Evolutionary conservation across 108 stramenopile species (phyloP), one percentile per base, ranked within the genome.

Genomic region (Hondaea fermentalgiana): DNA sequence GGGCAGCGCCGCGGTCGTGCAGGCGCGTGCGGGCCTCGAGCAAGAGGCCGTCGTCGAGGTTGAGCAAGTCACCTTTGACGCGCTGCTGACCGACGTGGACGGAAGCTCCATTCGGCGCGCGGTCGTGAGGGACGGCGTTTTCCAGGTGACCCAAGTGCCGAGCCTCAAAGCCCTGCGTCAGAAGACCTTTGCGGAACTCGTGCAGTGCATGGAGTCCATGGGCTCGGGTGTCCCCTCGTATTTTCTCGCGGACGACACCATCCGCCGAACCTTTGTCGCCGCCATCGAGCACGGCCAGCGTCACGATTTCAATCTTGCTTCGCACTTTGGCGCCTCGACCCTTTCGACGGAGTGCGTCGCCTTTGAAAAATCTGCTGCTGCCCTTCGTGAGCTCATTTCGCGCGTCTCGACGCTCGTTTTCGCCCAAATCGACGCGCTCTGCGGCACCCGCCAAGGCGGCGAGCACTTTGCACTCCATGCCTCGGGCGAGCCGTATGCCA

Each of bases 61-160:
- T 0, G 64, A 69, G 5, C 4, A 69, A 23, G 64, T 69, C 4
- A 10, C 4, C 42, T 69, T 69, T 3, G 64, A 69, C 35, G 42
- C 35, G 25, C 64, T 69, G 35, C 14, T 69, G 21, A 17, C 64
- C 42, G 64, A 69, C 4, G 64, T 69, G 35, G 64, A 69, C 42
- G 64, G 64, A 12, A 69, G 64, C 64, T 69, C 64, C 8, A 69
- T 69, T 17, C 64, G 64, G 10, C 25, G 42, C 25, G 64, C 64
- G 25, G 64, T 69, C 35, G 64, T 69, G 35, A 28, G 14, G 51
- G 76, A 83, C n/a, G 76, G 76, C 76, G 6, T 83, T 2, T 83
- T 83, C 3, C 76, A 83, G 76, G 76, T 83, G 76, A 83, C 76
- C 76, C 19, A 23, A 3, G 76, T 83, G 51, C 76, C 76, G 49